Evolutionary conservation across 1,284 basidiomycete genomes (phyloP), one percentile per base, ranked within the genome.

Genomic region (Sporisorium sorghi): DNA sequence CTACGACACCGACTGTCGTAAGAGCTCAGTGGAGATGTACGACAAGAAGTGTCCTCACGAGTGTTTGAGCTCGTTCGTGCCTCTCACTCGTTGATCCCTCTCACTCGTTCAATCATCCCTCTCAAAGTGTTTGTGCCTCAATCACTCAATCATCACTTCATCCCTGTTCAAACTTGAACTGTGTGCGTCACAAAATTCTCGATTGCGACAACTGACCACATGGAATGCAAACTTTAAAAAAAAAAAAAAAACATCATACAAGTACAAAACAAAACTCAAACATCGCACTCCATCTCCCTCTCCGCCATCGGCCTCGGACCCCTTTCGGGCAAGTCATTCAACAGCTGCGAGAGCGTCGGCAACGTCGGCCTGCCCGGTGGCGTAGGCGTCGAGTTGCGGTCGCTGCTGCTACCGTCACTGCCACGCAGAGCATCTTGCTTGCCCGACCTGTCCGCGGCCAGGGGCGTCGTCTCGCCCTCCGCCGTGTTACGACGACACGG

Each of bases 281-380:
- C 56, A 66, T 69, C 66, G 51, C 59, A 69, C 51, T 71, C 68
- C 68, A 65, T 76, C 58, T 76, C 61, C 9, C 73, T 30, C 43
- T 75, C 67, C 0, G 28, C 23, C 62, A 66, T 67, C 3, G 62
- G 55, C 23, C 61, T 54, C 37, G 53, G 32, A 8, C 21, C 24
- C 19, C 26, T 26, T 5, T 24, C 35, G 2, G 74, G 66, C 28
- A 77, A 37, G 26, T 78, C 73, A 32, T 72, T 70, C 24, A 80
- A 39, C 46, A 80, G 58, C 60, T 74, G 68, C 21, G 46, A 54
- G 19, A 80, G 62, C 14, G 76, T 78, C 10, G 78, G 78, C 35
- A 80, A 35, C 23, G 65, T 76, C 8, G 69, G 55, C n/a, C 65
- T 58, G 0, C 73, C 65, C 15, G 69, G 69, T 0, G 68, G 68